Conservation (phyloP, 2,329 filamentous ascomycete genomes). For the Trichoderma sp. region DNA sequence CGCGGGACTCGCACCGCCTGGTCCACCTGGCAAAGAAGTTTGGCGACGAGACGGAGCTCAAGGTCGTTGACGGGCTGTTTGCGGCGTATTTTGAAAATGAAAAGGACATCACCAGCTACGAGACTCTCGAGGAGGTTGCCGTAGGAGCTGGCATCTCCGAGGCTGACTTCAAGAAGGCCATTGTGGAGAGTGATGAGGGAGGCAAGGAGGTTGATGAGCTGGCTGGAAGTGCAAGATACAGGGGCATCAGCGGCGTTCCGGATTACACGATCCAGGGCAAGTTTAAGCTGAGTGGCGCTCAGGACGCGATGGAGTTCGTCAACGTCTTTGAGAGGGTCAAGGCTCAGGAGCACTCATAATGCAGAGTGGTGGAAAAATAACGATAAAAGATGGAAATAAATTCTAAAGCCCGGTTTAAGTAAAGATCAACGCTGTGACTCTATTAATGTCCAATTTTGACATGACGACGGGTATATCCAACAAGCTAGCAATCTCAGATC, state of each 20-base stretch:
- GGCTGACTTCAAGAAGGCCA: conserved; percentile 40
- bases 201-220: conserved; percentile 39
- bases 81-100: conserved; percentile 47
- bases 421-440: background rate
- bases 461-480: background rate
- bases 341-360: conserved; percentile 31
- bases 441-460: background rate
- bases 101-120: conserved; percentile 46
- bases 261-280: conserved; percentile 70
- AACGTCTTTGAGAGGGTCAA: conserved; percentile 63
- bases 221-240: conserved; percentile 33
- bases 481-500: background rate
- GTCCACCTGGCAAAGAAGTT: conserved; percentile 53
- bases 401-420: background rate
- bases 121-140: conserved; percentile 41
- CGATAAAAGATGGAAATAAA: background rate
- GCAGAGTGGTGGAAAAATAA: background rate
- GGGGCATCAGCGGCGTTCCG: conserved; percentile 65
- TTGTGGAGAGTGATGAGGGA: conserved; percentile 52
- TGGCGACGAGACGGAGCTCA: conserved; percentile 54
- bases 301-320: conserved; percentile 65
- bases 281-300: conserved; percentile 69
- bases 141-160: conserved; percentile 49
- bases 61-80: conserved; percentile 52
- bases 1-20: conserved; percentile 50